Percentiles rank a stretch among this genome's conserved stretches.
Evolutionary conservation across 2,329 filamentous ascomycete species (phyloP).

Genomic region (Thermochaetoides dissita): DNA sequence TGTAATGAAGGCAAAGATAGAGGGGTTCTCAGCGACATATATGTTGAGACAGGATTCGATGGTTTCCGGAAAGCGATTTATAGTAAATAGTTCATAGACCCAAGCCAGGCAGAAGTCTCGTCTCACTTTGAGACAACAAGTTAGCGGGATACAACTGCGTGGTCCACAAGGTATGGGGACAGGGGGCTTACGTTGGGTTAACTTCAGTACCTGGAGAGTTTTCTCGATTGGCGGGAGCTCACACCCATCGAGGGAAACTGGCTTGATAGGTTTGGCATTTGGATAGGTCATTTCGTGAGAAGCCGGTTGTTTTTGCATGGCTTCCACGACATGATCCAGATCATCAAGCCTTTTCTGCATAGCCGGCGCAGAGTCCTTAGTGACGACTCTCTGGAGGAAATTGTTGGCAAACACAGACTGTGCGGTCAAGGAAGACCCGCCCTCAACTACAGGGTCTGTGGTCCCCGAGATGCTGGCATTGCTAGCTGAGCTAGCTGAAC

Average conservation of each 20-base stretch:
- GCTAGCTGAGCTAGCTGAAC: slow-evolving; percentile 8
- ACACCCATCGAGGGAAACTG: slow-evolving; percentile 2
- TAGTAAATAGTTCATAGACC: slow-evolving; percentile 32
- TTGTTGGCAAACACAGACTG: slow-evolving; percentile 33
- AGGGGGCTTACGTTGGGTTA: slow-evolving; percentile 5
- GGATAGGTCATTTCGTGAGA: slow-evolving; percentile 17
- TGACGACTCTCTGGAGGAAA: slow-evolving; percentile 26
- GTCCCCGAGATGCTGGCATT: slow-evolving; percentile 8
- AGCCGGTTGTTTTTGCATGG: slow-evolving; percentile 16
- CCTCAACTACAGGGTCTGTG: slow-evolving; percentile 25
- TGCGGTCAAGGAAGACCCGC: slow-evolving; percentile 30
- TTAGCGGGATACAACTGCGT: not conserved
- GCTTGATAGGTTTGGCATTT: slow-evolving; percentile 5
- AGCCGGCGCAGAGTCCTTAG: slow-evolving; percentile 18
- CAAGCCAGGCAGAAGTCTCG: slow-evolving; percentile 5
- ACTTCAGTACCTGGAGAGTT: slow-evolving; percentile 9
- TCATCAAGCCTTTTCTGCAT: slow-evolving; percentile 23
- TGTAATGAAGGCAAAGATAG: slow-evolving; percentile 34
- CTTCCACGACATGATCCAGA: slow-evolving; percentile 19
- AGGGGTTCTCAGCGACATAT: slow-evolving; percentile 39
- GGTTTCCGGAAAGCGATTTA: slow-evolving; percentile 34
- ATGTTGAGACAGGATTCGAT: slow-evolving; percentile 26
- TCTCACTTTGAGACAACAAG: not conserved
- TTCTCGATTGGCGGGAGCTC: slow-evolving; percentile 11
- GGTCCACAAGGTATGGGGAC: not conserved